These are phyloP conservation scores for Xylariaceae sp. DNA, from an alignment of 2,329 filamentous ascomycete genomes.

Conservation along the genomic window DNA sequence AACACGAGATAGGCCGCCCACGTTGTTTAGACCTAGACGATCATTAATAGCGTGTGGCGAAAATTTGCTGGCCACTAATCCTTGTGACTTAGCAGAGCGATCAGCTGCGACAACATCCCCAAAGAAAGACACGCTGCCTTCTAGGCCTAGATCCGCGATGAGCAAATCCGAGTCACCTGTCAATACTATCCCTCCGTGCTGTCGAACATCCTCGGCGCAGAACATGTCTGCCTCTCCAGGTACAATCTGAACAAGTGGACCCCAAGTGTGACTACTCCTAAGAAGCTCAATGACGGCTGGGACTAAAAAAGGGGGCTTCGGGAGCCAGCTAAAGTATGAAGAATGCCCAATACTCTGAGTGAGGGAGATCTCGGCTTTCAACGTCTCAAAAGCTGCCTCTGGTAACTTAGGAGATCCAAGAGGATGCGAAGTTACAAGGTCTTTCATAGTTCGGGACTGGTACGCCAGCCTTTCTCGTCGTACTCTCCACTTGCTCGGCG, in stretches of 20 bases:
- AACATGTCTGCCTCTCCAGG: constrained; percentile 85
- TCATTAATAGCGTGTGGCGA: constrained; percentile 39
- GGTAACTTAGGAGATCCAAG: constrained; percentile 35
- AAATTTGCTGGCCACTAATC: constrained; percentile 44
- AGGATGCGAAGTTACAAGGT: constrained; percentile 48
- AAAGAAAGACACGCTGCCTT: constrained; percentile 71
- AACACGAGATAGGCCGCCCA: constrained; percentile 42
- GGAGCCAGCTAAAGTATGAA: constrained; percentile 34
- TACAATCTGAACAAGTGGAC: constrained; percentile 61
- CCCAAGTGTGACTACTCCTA: constrained; percentile 49
- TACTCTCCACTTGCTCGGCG: constrained; percentile 65
- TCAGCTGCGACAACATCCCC: constrained; percentile 58
- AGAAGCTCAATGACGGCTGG: constrained; percentile 77
- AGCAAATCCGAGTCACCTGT: constrained; percentile 90
- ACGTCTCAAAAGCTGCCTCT: constrained; percentile 16
- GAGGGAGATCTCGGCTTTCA: constrained; percentile 24
- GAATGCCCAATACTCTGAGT: constrained; percentile 1
- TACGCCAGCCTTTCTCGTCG: constrained; percentile 66
- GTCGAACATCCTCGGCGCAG: constrained; percentile 71
- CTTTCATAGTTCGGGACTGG: constrained; percentile 61
- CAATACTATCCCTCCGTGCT: constrained; percentile 63
- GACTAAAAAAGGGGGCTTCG: constrained; percentile 72
- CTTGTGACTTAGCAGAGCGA: constrained; percentile 17
- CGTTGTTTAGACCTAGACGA: constrained; percentile 26
- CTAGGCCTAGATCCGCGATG: constrained; percentile 69